Evolutionary conservation across 2,329 filamentous ascomycete species (phyloP).

Genomic region (Cyclaneusma minus): DNA sequence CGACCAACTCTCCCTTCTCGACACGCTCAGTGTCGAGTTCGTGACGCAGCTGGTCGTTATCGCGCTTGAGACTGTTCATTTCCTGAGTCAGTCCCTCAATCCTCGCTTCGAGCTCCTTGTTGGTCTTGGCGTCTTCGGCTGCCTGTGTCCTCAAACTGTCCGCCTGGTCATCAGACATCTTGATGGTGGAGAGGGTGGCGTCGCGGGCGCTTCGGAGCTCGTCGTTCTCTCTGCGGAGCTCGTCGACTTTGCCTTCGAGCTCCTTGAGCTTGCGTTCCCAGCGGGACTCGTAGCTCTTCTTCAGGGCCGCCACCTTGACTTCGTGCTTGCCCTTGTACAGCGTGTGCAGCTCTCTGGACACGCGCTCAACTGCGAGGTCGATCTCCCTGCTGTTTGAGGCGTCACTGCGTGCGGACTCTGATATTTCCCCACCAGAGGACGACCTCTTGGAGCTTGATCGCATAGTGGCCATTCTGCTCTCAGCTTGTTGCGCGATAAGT

Average conservation of each 20-base stretch:
- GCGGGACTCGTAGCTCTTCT: conserved; percentile 67
- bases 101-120: conserved; percentile 56
- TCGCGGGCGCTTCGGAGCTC: conserved; percentile 51
- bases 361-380: conserved; percentile 74
- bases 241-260: conserved; percentile 55
- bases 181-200: conserved; percentile 44
- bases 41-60: conserved; percentile 48
- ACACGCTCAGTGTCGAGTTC: conserved; percentile 61
- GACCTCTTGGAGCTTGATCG: conserved; percentile 35
- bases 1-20: conserved; percentile 72
- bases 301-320: conserved; percentile 83
- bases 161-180: conserved; percentile 22
- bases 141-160: conserved; percentile 37
- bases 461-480: conserved; percentile 62
- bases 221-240: conserved; percentile 60
- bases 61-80: conserved; percentile 49
- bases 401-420: conserved; percentile 14
- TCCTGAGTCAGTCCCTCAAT: conserved; percentile 63
- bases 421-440: not conserved
- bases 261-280: conserved; percentile 81
- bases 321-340: conserved; percentile 97
- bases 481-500: conserved; percentile 59
- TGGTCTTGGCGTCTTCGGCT: conserved; percentile 48
- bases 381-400: conserved; percentile 39
- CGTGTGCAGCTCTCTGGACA: conserved; percentile 82